Conservation (phyloP, 1,284 basidiomycete species). For the Pseudozyma pruni region DNA sequence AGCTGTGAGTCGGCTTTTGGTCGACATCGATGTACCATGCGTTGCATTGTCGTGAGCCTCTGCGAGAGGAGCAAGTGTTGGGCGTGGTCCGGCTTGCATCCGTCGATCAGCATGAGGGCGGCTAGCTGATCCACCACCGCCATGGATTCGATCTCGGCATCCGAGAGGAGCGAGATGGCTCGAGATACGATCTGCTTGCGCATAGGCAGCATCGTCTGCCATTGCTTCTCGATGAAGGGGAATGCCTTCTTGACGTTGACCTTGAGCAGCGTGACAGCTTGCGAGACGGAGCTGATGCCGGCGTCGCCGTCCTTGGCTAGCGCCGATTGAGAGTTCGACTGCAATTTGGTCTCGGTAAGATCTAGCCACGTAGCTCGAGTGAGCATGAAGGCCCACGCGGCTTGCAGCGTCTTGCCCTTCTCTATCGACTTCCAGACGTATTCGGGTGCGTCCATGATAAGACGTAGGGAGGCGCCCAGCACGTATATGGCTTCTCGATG, state of each 20-base stretch:
- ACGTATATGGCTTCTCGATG: constrained; percentile 43
- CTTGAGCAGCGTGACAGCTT: constrained; percentile 27
- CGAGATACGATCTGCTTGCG: constrained; percentile 49
- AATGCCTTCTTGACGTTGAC: constrained; percentile 46
- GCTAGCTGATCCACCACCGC: constrained; percentile 46
- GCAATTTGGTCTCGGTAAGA: constrained; percentile 21
- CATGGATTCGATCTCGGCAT: constrained; percentile 31
- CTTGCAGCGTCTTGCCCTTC: constrained; percentile 50
- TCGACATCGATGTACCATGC: constrained; percentile 17
- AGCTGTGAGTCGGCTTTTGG: constrained; percentile 4
- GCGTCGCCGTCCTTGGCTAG: constrained; percentile 8
- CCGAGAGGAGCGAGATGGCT: constrained; percentile 39
- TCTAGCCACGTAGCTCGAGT: constrained; percentile 44
- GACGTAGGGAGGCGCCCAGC: constrained; percentile 47
- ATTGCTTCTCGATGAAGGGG: constrained; percentile 56
- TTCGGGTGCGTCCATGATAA: constrained; percentile 56
- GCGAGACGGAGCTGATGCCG: constrained; percentile 20
- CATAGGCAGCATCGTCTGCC: constrained; percentile 53
- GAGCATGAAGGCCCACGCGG: constrained; percentile 53
- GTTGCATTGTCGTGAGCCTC: constrained; percentile 27
- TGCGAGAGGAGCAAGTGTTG: constrained; percentile 37
- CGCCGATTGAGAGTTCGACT: constrained; percentile 2
- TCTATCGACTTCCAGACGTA: constrained; percentile 57
- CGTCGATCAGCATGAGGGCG: constrained; percentile 42
- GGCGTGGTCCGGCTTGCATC: constrained; percentile 28